Base-by-base conservation (phyloP, 2,329 filamentous ascomycete genomes). In the Thelonectria rubi region DNA sequence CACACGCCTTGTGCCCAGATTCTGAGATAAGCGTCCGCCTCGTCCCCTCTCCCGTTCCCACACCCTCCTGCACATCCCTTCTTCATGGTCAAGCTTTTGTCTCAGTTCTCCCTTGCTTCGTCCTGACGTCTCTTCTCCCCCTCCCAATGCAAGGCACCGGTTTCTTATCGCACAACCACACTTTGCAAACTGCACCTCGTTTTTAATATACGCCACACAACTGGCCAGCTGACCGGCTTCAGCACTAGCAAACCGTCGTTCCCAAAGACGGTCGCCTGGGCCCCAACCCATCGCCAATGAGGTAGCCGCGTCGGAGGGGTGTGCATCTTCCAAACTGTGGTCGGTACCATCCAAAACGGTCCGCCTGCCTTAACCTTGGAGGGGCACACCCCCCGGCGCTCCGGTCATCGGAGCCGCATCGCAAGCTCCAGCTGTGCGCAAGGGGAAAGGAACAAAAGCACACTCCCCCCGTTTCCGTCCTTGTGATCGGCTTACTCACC, bases 401-500 rank as follows among this genome's bases (percentile, higher is more conserved):
- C 58, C 58, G 58, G 17, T 50, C 20, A 55, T 60, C 58, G 58
- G 58, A 60, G 46, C 58, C 58, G 58, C 58, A 60, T 30, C 21
- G 11, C 15, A 15, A 4, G n/a, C n/a, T n/a, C 34, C 11, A 37
- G 34, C 26, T 9, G n/a, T n/a, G 26, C 26, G 4, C 26, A 30
- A 30, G 26, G 26, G 26, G 26, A 30, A 24, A n/a, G n/a, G 7
- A 24, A 37, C 32, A 34, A 37, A 37, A 37, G 34, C 34, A 37
- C 34, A 37, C 34, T 37, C 34, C 34, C 34, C 34, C 34, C 34
- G 34, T 37, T 37, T 34, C 17, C 30, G 32, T 48, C 52, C 58
- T 39, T 60, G 58, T 60, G 58, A 60, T 55, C 58, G 58, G 58
- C 51, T 60, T 55, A 52, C 46, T 60, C 58, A 60, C 58, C 51